Base-by-base conservation (phyloP, 1,284 basidiomycete species). In the Sporisorium reilianum region DNA sequence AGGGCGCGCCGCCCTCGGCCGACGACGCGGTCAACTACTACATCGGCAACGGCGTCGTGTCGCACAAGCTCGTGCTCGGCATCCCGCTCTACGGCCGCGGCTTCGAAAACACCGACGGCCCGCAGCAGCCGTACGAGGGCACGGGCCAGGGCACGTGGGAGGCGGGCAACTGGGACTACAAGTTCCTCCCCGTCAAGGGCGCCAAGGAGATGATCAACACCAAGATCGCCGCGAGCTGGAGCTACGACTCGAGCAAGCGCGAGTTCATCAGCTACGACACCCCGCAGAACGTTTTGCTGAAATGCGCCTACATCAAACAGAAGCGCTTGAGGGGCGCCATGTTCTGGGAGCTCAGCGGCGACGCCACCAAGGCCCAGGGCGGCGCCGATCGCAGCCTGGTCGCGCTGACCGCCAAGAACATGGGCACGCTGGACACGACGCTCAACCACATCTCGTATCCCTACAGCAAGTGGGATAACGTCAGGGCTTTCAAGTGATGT, bases 231-330 rank as follows among this genome's bases (percentile, higher is more conserved):
- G 56, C 93, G 20, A 91, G 90, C 79, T 94, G 91, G 91, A 87
- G 89, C 9, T 92, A 91, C 82, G 89, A 93, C 82, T 87, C 88
- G 61, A 77, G 86, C 51, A 90, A 87, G 80, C 87, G 88, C 69
- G 91, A 93, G 85, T 90, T 94, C 89, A 87, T 94, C 68, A 91
- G 91, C 81, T 95, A 89, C 80, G 93, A 95, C 80, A 89, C 87
- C 36, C 91, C 92, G 61, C 86, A 89, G 38, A 88, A 92, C 2
- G 92, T 88, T 2, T 80, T 85, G 58, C 88, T 88, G 88, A 94
- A 94, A 85, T 91, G 91, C 18, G 87, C 89, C 65, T 94, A 90
- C 87, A 94, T 95, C 75, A 87, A 85, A 71, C 86, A 89, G 48
- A 88, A 91, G 81, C 89, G 90, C 0, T 85, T 94, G 16, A 90